Base-by-base conservation (phyloP, 2,329 filamentous ascomycete species). In the Fusarium nygamai region DNA sequence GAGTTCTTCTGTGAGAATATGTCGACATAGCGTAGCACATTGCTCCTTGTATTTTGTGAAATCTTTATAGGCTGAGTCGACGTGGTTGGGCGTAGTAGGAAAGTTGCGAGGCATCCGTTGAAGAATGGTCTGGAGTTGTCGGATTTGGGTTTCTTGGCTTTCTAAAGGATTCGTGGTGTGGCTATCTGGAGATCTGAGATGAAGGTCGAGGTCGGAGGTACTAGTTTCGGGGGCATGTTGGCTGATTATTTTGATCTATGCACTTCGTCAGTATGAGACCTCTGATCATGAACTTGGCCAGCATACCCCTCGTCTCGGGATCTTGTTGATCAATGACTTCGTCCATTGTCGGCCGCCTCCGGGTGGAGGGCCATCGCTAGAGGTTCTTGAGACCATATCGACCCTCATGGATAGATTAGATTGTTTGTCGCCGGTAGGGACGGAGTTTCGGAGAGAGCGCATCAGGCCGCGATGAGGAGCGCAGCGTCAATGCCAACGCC, bases 1-100 rank as follows among this genome's bases (percentile, higher is more conserved):
- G 71, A 84, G 80, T 62, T 85, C 84, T 24, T 85, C 85, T 8
- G 82, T 80, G 13, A 86, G 76, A 17, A 87, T 80, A 27, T 79
- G 78, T 56, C 80, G 79, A 59, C 85, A 87, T n/a, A 86, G 75
- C 4, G 78, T 78, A n/a, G 81, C 66, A 64, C 84, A 85, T 60
- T 80, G 81, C 4, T 85, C 83, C 61, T 80, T 83, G 54, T 84
- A 72, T 69, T 83, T 87, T 60, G 75, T 73, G 53, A 86, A 88
- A 12, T 85, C 81, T 31, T 85, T 83, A 73, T 84, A 88, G 10
- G 83, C 83, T 7, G 81, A 79, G 64, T 87, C 86, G 22, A 87
- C 82, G 11, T 84, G 80, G 63, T 76, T 82, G 5, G 82, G 78
- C 3, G 78, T 79, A 0, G 80, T 72, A 7, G 83, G 80, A 8